Percentiles rank a stretch among this genome's conserved stretches.
These are phyloP conservation scores for Zygosaccharomyces bisporus DNA, from an alignment of 805 yeast genomes.

Conservation along the genomic window DNA sequence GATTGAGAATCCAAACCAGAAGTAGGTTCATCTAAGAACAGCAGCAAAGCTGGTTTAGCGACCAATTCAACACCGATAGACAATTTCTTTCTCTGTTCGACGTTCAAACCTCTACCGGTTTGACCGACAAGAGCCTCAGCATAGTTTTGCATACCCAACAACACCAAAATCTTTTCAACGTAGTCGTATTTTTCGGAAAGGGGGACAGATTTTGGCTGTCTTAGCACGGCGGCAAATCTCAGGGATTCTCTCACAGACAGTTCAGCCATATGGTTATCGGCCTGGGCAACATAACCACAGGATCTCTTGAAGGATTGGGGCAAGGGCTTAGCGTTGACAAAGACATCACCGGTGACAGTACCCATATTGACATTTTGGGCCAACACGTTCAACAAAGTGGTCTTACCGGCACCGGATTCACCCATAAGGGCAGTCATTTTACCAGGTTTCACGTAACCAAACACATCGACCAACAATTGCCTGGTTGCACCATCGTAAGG, in stretches of 20 bases:
- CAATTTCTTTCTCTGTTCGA: conserved; percentile 63
- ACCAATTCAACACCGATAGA: conserved; percentile 71
- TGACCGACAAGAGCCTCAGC: conserved; percentile 80
- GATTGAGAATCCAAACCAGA: conserved; percentile 66
- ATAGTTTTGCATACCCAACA: conserved; percentile 64
- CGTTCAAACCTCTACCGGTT: conserved; percentile 68
- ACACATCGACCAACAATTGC: conserved; percentile 50
- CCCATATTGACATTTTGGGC: conserved; percentile 71
- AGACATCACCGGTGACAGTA: conserved; percentile 64
- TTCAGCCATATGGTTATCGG: conserved; percentile 66
- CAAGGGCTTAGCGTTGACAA: conserved; percentile 64
- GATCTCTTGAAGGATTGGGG: conserved; percentile 65
- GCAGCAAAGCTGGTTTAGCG: conserved; percentile 59
- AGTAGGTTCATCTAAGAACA: conserved; percentile 70
- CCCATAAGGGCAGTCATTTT: conserved; percentile 82
- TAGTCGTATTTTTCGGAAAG: conserved; percentile 58
- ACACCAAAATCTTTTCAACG: conserved; percentile 62
- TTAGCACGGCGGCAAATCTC: conserved; percentile 63
- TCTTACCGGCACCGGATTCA: conserved; percentile 84
- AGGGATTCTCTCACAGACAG: conserved; percentile 74
- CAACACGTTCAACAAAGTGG: conserved; percentile 68
- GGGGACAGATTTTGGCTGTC: conserved; percentile 61
- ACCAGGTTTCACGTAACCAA: conserved; percentile 78
- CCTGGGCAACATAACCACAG: conserved; percentile 80
- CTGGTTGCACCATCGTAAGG: conserved; percentile 58